Conservation (phyloP, 176 grass and related monocot species). For the Coix lacrymajobi region DNA sequence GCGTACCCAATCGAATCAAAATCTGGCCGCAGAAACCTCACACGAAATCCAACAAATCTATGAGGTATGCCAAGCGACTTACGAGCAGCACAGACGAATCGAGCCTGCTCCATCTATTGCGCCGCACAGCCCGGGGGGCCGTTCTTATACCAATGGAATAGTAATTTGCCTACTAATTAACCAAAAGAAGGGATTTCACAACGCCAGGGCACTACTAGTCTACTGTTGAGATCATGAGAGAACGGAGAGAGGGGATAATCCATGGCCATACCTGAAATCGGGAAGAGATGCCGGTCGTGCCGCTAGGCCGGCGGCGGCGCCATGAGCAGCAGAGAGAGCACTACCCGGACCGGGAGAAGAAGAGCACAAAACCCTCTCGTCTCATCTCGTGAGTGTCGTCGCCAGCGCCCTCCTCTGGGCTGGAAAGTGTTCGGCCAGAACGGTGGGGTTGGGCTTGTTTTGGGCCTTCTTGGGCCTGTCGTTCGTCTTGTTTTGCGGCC, state of each 20-base stretch:
- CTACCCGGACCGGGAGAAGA: not conserved
- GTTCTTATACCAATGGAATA: no score
- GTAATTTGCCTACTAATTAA: no score
- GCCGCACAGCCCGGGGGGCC: no score
- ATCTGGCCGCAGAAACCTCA: not conserved
- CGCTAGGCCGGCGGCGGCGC: not conserved
- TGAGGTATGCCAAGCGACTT: no score
- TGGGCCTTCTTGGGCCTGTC: not conserved
- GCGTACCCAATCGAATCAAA: not conserved
- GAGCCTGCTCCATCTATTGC: no score
- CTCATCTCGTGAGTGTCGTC: no score
- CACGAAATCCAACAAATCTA: not conserved
- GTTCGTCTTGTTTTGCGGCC: not conserved
- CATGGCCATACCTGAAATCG: not conserved
- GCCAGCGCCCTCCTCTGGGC: no score
- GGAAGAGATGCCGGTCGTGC: not conserved
- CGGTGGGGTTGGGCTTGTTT: not conserved
- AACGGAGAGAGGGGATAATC: not conserved
- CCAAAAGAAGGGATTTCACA: constrained; percentile 3
- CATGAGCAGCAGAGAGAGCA: not conserved
- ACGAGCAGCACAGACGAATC: no score
- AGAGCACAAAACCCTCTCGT: not conserved
- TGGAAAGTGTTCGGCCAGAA: not conserved
- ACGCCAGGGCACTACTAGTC: not conserved
- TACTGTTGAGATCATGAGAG: not conserved